Percentiles rank a stretch among this genome's conserved stretches.
These are phyloP conservation scores for Turnera subulata DNA, from an alignment of 345 rosid genomes.

Conservation along the genomic window DNA sequence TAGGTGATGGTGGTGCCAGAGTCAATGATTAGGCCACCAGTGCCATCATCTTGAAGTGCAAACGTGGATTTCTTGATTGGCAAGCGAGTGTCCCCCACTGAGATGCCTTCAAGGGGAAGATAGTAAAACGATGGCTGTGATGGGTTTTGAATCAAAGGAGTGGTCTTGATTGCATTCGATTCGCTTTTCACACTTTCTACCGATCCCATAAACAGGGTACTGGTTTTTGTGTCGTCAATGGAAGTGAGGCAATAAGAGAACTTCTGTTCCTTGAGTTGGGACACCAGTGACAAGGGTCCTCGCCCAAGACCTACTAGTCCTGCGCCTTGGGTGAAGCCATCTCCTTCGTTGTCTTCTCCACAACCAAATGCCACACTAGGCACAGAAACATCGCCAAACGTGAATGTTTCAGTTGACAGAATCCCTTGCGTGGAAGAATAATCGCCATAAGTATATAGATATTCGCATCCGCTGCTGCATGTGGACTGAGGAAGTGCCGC, in stretches of 20 bases:
- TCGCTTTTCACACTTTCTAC: constrained; percentile 28
- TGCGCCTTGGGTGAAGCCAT: constrained; percentile 75
- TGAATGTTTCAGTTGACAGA: constrained; percentile 61
- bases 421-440: constrained; percentile 81
- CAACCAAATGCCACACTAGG: constrained; percentile 74
- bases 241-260: constrained; percentile 83
- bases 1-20: constrained; percentile 90
- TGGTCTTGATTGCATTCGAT: constrained; percentile 30
- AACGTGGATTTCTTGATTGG: constrained; percentile 64
- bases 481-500: constrained; percentile 42
- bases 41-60: constrained; percentile 59
- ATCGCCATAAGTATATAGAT: constrained; percentile 76
- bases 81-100: constrained; percentile 62
- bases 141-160: constrained; percentile 57
- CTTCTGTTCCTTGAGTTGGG: constrained; percentile 67
- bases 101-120: constrained; percentile 75
- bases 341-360: constrained; percentile 73
- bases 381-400: constrained; percentile 48
- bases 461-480: constrained; percentile 54
- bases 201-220: constrained; percentile 68
- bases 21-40: constrained; percentile 86
- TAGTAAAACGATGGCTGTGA: constrained; percentile 82
- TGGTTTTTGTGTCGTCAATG: constrained; percentile 45
- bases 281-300: constrained; percentile 68
- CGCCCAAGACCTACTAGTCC: constrained; percentile 93